Evolutionary conservation across 768 basidiomycete species (phyloP).

Genomic region (Pleurotus citrinopileatus): DNA sequence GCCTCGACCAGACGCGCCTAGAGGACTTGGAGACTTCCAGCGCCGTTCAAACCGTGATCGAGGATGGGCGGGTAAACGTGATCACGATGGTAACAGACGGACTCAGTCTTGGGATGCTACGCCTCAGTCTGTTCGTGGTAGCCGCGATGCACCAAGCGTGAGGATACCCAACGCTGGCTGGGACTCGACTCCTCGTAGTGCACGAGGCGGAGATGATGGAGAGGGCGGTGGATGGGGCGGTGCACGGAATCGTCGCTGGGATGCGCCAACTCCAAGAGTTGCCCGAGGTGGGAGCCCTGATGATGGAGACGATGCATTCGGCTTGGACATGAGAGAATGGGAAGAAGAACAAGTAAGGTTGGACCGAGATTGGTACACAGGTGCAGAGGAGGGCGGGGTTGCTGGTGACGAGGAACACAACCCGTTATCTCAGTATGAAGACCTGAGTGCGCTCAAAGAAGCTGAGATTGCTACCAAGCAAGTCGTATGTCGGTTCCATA

Average conservation of each 20-base stretch:
- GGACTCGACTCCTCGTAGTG: slow-evolving; percentile 85
- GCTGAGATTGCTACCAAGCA: slow-evolving; percentile 76
- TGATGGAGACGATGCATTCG: slow-evolving; percentile 57
- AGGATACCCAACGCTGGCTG: slow-evolving; percentile 90
- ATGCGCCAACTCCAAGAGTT: slow-evolving; percentile 78
- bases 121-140: slow-evolving; percentile 53
- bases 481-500: slow-evolving; percentile 43
- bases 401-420: slow-evolving; percentile 92
- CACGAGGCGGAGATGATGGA: slow-evolving; percentile 51
- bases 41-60: slow-evolving; percentile 80
- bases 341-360: slow-evolving; percentile 92
- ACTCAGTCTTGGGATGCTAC: slow-evolving; percentile 52
- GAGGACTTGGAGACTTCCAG: slow-evolving; percentile 90
- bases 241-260: slow-evolving; percentile 61
- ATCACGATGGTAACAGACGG: slow-evolving; percentile 26
- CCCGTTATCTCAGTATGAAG: slow-evolving; percentile 91
- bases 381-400: slow-evolving; percentile 83
- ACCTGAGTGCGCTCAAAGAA: slow-evolving; percentile 64
- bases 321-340: slow-evolving; percentile 86
- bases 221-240: slow-evolving; percentile 64
- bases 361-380: slow-evolving; percentile 96
- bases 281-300: slow-evolving; percentile 69
- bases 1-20: slow-evolving; percentile 53
- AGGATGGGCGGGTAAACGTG: slow-evolving; percentile 44
- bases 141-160: slow-evolving; percentile 65